Percentiles rank a stretch among this genome's conserved stretches.
These are phyloP conservation scores for Phytophthora fragariaefolia DNA, from an alignment of 352 stramenopile genomes.

Conservation along the genomic window DNA sequence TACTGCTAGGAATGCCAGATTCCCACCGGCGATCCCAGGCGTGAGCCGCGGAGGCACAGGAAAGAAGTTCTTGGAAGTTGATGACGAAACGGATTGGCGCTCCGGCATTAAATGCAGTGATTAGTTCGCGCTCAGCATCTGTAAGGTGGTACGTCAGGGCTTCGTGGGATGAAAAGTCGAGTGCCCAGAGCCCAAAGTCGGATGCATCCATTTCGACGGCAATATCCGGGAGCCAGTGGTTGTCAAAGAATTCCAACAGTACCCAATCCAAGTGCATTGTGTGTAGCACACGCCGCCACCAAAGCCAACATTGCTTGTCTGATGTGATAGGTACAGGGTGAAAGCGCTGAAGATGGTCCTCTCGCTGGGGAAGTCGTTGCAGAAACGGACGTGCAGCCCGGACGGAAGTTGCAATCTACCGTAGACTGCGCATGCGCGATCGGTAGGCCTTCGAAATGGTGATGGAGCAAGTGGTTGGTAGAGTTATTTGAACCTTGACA, in stretches of 20 bases:
- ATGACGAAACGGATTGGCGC: conserved; percentile 15
- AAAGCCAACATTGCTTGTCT: conserved; percentile 7
- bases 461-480: background rate
- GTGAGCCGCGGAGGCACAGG: conserved; percentile 5
- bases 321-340: background rate
- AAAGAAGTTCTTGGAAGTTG: conserved; percentile 29
- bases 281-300: conserved; percentile 22
- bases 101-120: background rate
- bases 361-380: background rate
- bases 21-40: background rate
- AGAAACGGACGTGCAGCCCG: conserved; percentile 12
- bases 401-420: conserved; percentile 12
- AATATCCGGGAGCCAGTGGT: background rate
- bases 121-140: background rate
- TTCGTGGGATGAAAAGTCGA: background rate
- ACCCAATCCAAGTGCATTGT: conserved; percentile 5
- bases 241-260: conserved; percentile 11
- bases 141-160: background rate
- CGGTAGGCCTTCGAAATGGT: background rate
- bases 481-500: background rate
- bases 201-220: conserved; percentile 3
- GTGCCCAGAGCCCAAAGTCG: conserved; percentile 15
- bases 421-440: background rate
- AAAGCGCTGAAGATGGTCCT: background rate
- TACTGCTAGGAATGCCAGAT: background rate